phyloP scores from a whole-genome alignment of 1,284 basidiomycete species.

The Earliella scabrosa region DNA sequence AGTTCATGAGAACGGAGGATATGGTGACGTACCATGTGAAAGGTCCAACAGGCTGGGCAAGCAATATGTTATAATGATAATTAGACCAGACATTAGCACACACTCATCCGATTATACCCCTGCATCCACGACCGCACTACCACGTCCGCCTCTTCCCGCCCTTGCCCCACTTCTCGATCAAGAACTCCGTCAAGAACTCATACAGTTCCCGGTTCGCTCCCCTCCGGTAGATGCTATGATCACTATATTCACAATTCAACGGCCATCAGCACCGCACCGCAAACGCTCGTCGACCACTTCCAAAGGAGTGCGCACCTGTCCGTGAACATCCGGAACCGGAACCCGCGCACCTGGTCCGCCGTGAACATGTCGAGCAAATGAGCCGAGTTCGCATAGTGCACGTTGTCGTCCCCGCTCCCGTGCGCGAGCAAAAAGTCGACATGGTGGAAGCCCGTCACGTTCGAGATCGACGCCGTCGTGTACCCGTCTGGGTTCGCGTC shows the following conservation, averaged over 20 bases:
- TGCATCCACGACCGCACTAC: constrained; percentile 1
- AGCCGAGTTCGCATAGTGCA: constrained; percentile 91
- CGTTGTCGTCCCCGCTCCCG: constrained; percentile 94
- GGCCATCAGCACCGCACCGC: not conserved
- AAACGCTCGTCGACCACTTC: not conserved
- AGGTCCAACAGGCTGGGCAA: too few relatives aligned
- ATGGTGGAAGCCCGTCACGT: constrained; percentile 83
- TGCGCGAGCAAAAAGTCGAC: constrained; percentile 88
- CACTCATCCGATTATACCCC: not conserved
- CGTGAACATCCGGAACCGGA: constrained; percentile 94
- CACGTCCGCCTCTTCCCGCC: constrained; percentile 57
- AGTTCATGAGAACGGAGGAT: too few relatives aligned
- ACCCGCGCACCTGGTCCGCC: constrained; percentile 72
- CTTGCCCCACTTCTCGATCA: constrained; percentile 91
- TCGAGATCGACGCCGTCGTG: constrained; percentile 80
- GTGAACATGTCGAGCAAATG: constrained; percentile 94
- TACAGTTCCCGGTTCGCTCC: constrained; percentile 86
- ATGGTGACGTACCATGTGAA: too few relatives aligned
- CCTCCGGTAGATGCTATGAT: constrained; percentile 75
- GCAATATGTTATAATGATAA: not conserved
- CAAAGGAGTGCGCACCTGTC: constrained; percentile 67
- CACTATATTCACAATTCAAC: constrained; percentile 47
- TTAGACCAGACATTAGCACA: not conserved
- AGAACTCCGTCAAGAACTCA: constrained; percentile 84
- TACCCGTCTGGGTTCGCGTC: constrained; percentile 82